These are phyloP conservation scores for Pichia sp. DNA, from an alignment of 1,139 yeast genomes.

Conservation along the genomic window DNA sequence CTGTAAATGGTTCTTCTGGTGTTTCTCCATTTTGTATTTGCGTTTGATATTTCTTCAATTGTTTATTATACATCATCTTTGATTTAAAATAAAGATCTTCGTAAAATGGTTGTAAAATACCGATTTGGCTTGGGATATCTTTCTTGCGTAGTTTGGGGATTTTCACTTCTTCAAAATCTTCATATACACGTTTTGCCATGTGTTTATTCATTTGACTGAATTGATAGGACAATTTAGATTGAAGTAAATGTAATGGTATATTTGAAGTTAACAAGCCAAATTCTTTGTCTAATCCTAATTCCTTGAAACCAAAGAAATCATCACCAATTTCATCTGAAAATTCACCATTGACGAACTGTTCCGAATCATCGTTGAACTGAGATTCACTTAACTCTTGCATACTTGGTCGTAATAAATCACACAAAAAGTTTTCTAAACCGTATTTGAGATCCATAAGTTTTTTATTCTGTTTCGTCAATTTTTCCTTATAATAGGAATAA, in stretches of 20 bases:
- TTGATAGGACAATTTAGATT: slow-evolving; percentile 63
- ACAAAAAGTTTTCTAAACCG: slow-evolving; percentile 68
- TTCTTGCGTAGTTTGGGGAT: slow-evolving; percentile 44
- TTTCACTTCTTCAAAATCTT: slow-evolving; percentile 52
- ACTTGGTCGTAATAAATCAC: slow-evolving; percentile 79
- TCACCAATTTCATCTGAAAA: slow-evolving; percentile 89
- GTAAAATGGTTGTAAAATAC: slow-evolving; percentile 55
- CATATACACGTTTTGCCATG: slow-evolving; percentile 48
- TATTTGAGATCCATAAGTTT: slow-evolving; percentile 63
- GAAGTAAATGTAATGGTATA: slow-evolving; percentile 83
- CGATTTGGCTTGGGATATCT: slow-evolving; percentile 50
- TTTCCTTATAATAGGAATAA: slow-evolving; percentile 69
- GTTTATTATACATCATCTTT: slow-evolving; percentile 38
- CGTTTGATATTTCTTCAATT: slow-evolving; percentile 43
- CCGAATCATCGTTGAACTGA: slow-evolving; percentile 83
- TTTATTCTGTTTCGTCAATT: slow-evolving; percentile 58
- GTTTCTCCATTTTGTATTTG: slow-evolving; percentile 12
- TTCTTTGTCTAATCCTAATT: slow-evolving; percentile 88
- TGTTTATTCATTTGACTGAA: slow-evolving; percentile 38
- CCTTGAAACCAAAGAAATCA: slow-evolving; percentile 95
- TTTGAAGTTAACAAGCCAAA: slow-evolving; percentile 80
- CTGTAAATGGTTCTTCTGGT: slow-evolving; percentile 17
- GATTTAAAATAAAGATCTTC: slow-evolving; percentile 46
- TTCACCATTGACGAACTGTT: slow-evolving; percentile 90
- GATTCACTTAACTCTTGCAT: slow-evolving; percentile 66